A percentile compares a stretch with the other conserved stretches of the same genome.
Conservation (phyloP, 805 yeast genomes). For the Lipomyces orientalis region DNA sequence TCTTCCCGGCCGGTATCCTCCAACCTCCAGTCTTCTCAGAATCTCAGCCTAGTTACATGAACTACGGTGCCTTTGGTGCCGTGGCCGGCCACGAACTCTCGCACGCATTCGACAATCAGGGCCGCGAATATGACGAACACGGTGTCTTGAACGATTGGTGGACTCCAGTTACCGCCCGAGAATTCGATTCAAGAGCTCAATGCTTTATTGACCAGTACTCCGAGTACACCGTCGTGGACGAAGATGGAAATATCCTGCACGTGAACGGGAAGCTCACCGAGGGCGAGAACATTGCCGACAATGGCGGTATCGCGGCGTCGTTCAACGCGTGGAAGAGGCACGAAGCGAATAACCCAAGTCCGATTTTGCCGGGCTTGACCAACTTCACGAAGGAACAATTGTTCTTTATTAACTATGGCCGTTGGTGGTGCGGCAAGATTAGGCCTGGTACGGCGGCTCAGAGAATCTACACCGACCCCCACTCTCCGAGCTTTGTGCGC, state of each 20-base stretch:
- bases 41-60: slow-evolving; percentile 35
- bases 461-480: slow-evolving; percentile 36
- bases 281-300: slow-evolving; percentile 38
- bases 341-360: slow-evolving; percentile 23
- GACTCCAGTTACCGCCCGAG: slow-evolving; percentile 30
- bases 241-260: slow-evolving; percentile 30
- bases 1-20: slow-evolving; percentile 38
- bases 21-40: slow-evolving; percentile 37
- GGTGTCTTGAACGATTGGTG: slow-evolving; percentile 38
- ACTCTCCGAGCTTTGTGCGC: slow-evolving; percentile 36
- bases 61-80: slow-evolving; percentile 38
- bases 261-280: slow-evolving; percentile 36
- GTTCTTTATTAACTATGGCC: slow-evolving; percentile 34
- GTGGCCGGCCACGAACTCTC: slow-evolving; percentile 39
- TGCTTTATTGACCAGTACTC: slow-evolving; percentile 37
- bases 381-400: slow-evolving; percentile 35
- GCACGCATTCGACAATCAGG: slow-evolving; percentile 38
- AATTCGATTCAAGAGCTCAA: slow-evolving; percentile 35
- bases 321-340: slow-evolving; percentile 34
- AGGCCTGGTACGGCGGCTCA: slow-evolving; percentile 37
- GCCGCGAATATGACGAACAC: slow-evolving; percentile 34
- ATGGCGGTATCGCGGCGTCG: slow-evolving; percentile 37
- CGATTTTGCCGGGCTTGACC: slow-evolving; percentile 34
- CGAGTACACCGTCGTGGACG: slow-evolving; percentile 34
- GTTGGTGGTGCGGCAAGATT: slow-evolving; percentile 38